Conservation (phyloP, 306 rosid genomes). For the Dalbergia cultrata region DNA sequence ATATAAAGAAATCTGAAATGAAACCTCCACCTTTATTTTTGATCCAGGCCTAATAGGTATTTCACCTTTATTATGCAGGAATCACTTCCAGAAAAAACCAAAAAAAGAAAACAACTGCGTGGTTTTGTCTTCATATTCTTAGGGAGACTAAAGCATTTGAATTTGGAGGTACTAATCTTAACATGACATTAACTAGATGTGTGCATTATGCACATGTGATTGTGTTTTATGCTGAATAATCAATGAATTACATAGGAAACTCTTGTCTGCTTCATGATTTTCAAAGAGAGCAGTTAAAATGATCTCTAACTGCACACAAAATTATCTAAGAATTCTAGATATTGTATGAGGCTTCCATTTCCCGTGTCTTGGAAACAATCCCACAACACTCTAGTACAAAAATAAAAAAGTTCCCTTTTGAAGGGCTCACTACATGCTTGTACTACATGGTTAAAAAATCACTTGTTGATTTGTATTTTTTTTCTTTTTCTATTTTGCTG, state of each 20-base stretch:
- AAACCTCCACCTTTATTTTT: conserved; percentile 27
- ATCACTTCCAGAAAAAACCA: conserved; percentile 51
- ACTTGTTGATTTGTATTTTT: conserved; percentile 15
- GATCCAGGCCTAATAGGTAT: conserved; percentile 44
- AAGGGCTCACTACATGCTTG: conserved; percentile 54
- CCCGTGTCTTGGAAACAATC: conserved; percentile 76
- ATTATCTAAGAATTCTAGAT: too few species aligned
- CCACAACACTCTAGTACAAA: conserved; percentile 59
- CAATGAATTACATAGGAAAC: too few species aligned
- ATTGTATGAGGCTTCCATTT: too few species aligned
- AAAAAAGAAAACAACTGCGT: conserved; percentile 64
- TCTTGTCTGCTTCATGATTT: too few species aligned
- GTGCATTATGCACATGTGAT: conserved; percentile 74
- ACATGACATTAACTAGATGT: conserved; percentile 48
- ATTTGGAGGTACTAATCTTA: conserved; percentile 53
- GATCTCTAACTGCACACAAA: too few species aligned
- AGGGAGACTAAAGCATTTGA: conserved; percentile 67
- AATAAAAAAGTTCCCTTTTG: conserved; percentile 38
- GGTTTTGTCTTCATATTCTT: conserved; percentile 62
- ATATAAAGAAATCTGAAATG: too few species aligned
- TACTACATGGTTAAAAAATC: conserved; percentile 40
- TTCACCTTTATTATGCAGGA: conserved; percentile 54
- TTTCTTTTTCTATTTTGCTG: conserved; percentile 14
- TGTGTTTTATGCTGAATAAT: conserved; percentile 77
- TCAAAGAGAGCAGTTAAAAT: too few species aligned